A percentile compares a stretch with the other conserved stretches of the same genome.
Conservation (phyloP, 768 basidiomycete species). For the Hirschioporus abietinus region DNA sequence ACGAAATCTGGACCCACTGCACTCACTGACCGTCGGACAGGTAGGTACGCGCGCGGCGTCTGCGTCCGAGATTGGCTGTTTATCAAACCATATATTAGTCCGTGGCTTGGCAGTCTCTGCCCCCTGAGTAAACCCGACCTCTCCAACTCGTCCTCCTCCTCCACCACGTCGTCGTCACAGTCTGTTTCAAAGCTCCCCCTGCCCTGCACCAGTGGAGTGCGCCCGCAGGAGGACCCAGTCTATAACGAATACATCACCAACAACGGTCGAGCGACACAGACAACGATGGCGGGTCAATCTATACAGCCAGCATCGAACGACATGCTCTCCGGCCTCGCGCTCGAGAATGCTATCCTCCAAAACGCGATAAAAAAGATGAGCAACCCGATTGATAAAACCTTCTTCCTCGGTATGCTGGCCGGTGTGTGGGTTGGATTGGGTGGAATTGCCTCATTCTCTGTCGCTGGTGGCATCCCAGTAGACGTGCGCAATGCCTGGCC, state of each 20-base stretch:
- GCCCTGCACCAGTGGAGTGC: not conserved
- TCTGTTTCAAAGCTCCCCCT: not conserved
- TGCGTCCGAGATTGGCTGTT: not conserved
- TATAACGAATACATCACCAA: not conserved
- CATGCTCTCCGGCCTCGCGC: slow-evolving; percentile 14
- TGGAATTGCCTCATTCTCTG: slow-evolving; percentile 13
- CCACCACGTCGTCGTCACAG: not conserved
- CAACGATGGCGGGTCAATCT: not conserved
- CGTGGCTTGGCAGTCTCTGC: not conserved
- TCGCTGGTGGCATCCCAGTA: slow-evolving; percentile 12
- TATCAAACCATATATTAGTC: not conserved
- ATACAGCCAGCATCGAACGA: slow-evolving; percentile 4
- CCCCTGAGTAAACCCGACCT: not conserved
- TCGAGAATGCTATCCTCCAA: slow-evolving; percentile 17
- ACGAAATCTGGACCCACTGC: too few relatives aligned
- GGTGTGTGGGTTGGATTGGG: slow-evolving; percentile 17
- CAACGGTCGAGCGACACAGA: not conserved
- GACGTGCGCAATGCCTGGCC: slow-evolving; percentile 12
- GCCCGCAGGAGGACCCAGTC: not conserved
- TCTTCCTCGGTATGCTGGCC: slow-evolving; percentile 15
- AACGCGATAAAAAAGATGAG: slow-evolving; percentile 13
- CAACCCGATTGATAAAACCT: slow-evolving; percentile 12
- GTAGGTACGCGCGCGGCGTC: not conserved
- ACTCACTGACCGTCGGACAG: too few relatives aligned
- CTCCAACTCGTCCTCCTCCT: not conserved